Conservation (phyloP, 1,139 yeast species). For the Geotrichum siamense region DNA sequence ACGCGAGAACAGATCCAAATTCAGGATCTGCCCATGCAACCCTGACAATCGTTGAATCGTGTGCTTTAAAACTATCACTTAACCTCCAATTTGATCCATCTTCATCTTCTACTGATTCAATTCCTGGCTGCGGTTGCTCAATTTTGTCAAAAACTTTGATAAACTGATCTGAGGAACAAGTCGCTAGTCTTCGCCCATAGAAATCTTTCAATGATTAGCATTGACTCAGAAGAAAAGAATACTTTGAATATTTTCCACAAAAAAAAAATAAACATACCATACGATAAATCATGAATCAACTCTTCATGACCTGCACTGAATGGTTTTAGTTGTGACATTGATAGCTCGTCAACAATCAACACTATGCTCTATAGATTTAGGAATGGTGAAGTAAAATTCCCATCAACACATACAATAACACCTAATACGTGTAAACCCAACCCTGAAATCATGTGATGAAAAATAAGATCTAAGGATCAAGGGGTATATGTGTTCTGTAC, state of each 20-base stretch:
- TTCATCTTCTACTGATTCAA: constrained; percentile 19
- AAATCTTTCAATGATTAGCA: constrained; percentile 33
- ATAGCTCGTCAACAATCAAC: too few species aligned
- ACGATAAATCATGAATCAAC: constrained; percentile 77
- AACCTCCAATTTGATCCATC: constrained; percentile 56
- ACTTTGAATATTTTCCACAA: neutral
- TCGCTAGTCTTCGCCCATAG: constrained; percentile 84
- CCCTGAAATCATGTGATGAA: neutral
- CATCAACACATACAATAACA: too few species aligned
- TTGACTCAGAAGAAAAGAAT: neutral
- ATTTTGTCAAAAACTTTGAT: constrained; percentile 77
- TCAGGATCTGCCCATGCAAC: constrained; percentile 94
- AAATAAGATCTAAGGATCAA: too few species aligned
- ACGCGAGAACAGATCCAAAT: constrained; percentile 77
- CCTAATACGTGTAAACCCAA: too few species aligned
- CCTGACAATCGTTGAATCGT: constrained; percentile 77
- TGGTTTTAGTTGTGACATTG: constrained; percentile 42
- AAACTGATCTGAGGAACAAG: constrained; percentile 89
- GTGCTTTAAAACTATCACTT: constrained; percentile 91
- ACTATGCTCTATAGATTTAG: too few species aligned
- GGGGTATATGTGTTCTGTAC: too few species aligned
- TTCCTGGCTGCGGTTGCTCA: constrained; percentile 24
- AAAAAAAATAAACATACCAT: constrained; percentile 40
- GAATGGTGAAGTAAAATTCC: too few species aligned
- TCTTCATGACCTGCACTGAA: constrained; percentile 89